These are phyloP conservation scores for Hericium rajendrae DNA, from an alignment of 768 basidiomycete genomes.

Conservation along the genomic window DNA sequence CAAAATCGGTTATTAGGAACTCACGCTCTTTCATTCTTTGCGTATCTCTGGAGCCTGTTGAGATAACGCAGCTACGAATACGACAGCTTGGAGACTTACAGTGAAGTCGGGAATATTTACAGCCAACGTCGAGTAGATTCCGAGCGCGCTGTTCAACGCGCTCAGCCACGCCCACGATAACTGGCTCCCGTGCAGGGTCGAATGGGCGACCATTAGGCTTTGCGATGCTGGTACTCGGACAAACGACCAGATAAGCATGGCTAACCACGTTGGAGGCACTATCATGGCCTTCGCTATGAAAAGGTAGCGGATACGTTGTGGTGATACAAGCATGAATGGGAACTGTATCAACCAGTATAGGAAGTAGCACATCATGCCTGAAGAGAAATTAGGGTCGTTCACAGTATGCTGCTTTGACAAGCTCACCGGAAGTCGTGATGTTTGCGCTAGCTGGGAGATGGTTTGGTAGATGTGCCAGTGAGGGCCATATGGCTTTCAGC, in stretches of 20 bases:
- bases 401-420: not conserved
- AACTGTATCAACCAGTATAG: slow-evolving; percentile 73
- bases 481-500: slow-evolving; percentile 81
- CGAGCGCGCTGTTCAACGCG: slow-evolving; percentile 68
- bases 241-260: slow-evolving; percentile 75
- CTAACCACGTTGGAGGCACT: slow-evolving; percentile 56
- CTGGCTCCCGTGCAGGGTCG: slow-evolving; percentile 40
- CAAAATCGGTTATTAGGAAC: slow-evolving; percentile 13
- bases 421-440: slow-evolving; percentile 54
- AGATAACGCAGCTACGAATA: not conserved
- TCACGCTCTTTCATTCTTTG: slow-evolving; percentile 54
- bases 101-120: slow-evolving; percentile 88
- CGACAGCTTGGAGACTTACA: slow-evolving; percentile 16
- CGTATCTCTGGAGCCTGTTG: slow-evolving; percentile 47
- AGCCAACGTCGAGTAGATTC: slow-evolving; percentile 60
- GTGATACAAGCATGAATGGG: slow-evolving; percentile 67
- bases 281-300: slow-evolving; percentile 49
- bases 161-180: slow-evolving; percentile 75
- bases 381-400: not conserved
- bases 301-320: slow-evolving; percentile 66
- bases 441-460: slow-evolving; percentile 43
- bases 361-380: slow-evolving; percentile 68
- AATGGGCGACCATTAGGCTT: slow-evolving; percentile 46
- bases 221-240: slow-evolving; percentile 44
- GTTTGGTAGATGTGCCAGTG: slow-evolving; percentile 54